phyloP scores from a whole-genome alignment of 768 basidiomycete genomes.

The Kwoniella sp. region DNA sequence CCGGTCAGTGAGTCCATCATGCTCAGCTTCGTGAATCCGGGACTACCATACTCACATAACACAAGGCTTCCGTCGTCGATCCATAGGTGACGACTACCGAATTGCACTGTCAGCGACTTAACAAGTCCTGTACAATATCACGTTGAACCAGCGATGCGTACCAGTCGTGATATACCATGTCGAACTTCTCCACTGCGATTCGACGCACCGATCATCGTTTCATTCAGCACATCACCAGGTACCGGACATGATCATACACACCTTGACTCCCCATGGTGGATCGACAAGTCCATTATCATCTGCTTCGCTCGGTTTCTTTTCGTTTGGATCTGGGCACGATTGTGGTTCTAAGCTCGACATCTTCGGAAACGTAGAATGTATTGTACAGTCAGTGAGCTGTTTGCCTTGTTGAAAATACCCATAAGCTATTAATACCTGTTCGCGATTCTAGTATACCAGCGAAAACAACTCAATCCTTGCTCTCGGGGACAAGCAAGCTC shows the following conservation, averaged over 20 bases:
- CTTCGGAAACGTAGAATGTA: neutral
- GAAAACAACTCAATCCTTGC: too few relatives aligned
- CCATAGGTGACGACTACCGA: conserved; percentile 27
- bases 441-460: too few relatives aligned
- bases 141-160: neutral
- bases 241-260: neutral
- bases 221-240: neutral
- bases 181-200: conserved; percentile 9
- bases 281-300: neutral
- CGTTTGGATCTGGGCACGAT: neutral
- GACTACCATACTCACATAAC: conserved; percentile 26
- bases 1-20: neutral
- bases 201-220: neutral
- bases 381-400: too few relatives aligned
- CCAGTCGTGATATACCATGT: conserved; percentile 12
- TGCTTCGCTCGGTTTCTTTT: neutral
- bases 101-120: neutral
- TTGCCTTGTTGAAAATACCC: too few relatives aligned
- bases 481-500: too few relatives aligned
- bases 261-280: conserved; percentile 6
- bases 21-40: neutral
- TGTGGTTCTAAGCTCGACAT: neutral
- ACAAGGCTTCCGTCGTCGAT: conserved; percentile 23
- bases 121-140: neutral
- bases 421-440: too few relatives aligned